Evolutionary conservation across 768 basidiomycete genomes (phyloP), one percentile per base, ranked within the genome.

Genomic region (Rhizopogon vinicolor): DNA sequence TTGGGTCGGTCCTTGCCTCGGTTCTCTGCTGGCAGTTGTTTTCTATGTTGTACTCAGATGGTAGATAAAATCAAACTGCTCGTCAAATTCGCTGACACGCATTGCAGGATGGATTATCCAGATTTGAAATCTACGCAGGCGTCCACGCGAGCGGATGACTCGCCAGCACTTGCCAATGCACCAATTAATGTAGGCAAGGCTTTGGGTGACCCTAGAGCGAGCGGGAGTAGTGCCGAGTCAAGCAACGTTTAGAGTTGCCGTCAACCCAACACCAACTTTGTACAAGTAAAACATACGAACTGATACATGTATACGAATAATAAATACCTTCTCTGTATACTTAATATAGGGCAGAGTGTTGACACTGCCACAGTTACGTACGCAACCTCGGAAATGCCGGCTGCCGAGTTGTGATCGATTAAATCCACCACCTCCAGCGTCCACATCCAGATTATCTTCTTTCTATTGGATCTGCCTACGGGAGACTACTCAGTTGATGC

Each of bases 1-100:
- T 62, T 87, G 86, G 86, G 69, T 87, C 8, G 87, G 89, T 79
- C 52, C 73, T 89, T 19, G 87, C 89, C 25, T 25, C 25, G 25
- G 25, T 31, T 77, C 84, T 5, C 64, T 90, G 9, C 73, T 90
- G 8, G 25, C 25, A 25, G 25, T 25, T 25, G 25, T 3, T 25
- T 25, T 25, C 25, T 91, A 87, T 64, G 64, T 74, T 35, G 58
- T 77, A 18, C 74, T 88, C 56, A 87, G 87, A 64, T 71, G 62
- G 77, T 78, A 58, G 59, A 73, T 70, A 18, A 25, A 40, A 25
- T 22, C 41, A 28, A n/a, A 45, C 31, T 39, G 31, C 52, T 31
- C 19, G 54, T 18, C 39, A 39, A 57, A 31, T 62, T 43, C 25
- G 31, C 44, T 44, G 28, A 35, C 22, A n/a, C 39, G n/a, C 37